Conservation (phyloP, 2,329 filamentous ascomycete species). For the Colletotrichum tofieldiae region DNA sequence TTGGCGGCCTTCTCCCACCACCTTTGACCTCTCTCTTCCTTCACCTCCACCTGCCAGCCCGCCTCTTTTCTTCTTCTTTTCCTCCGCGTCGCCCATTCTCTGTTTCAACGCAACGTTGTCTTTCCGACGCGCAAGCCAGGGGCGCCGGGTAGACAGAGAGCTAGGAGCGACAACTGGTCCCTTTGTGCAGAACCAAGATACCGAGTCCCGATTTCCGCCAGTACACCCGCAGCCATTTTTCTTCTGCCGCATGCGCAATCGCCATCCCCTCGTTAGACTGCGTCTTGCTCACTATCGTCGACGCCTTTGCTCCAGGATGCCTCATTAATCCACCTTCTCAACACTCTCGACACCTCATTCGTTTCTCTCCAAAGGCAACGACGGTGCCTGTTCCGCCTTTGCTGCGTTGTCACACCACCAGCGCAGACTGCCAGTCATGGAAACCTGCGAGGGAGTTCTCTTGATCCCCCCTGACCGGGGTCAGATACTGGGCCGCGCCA, state of each 20-base stretch:
- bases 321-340: conserved; percentile 24
- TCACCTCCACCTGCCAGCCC: conserved; percentile 2
- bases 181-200: conserved; percentile 22
- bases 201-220: conserved; percentile 9
- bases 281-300: conserved; percentile 4
- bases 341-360: conserved; percentile 15
- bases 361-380: conserved; percentile 10
- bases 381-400: conserved; percentile 12
- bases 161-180: conserved; percentile 29
- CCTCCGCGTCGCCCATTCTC: conserved; percentile 23
- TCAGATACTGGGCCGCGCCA: conserved; percentile 65
- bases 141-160: conserved; percentile 26
- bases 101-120: conserved; percentile 23
- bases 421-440: conserved; percentile 31
- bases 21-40: conserved; percentile 25
- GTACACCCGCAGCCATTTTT: conserved; percentile 1
- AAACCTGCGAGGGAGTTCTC: conserved; percentile 61
- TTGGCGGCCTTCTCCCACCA: conserved; percentile 27
- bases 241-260: conserved; percentile 35
- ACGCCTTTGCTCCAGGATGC: conserved; percentile 33
- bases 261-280: conserved; percentile 22
- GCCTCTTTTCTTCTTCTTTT: conserved; percentile 31
- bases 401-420: not conserved
- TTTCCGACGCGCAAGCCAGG: conserved; percentile 27
- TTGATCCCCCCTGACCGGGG: conserved; percentile 66